A percentile compares a stretch with the other conserved stretches of the same genome.
These are phyloP conservation scores for Cladophialophora chaetospira DNA, from an alignment of 2,329 filamentous ascomycete species.

Conservation along the genomic window DNA sequence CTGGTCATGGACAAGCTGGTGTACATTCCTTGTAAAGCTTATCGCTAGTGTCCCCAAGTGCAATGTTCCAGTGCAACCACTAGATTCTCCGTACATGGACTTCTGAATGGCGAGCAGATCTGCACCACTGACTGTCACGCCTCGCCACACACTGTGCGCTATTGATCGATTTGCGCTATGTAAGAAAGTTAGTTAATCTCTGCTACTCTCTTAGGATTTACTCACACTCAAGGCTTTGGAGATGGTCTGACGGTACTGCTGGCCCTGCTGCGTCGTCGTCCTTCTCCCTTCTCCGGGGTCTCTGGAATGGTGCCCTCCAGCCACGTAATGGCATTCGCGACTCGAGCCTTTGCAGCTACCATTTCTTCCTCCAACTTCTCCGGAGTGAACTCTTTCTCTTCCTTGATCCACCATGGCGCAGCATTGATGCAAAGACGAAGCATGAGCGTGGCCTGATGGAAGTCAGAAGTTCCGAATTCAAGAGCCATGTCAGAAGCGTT, in stretches of 20 bases:
- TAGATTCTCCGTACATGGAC: constrained; percentile 5
- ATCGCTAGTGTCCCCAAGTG: background rate
- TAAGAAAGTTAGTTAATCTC: background rate
- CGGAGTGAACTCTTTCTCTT: constrained; percentile 7
- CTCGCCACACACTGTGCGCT: too few species aligned
- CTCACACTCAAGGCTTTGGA: too few species aligned
- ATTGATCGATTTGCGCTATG: background rate
- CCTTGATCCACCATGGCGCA: constrained; percentile 30
- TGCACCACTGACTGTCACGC: background rate
- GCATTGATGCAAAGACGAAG: constrained; percentile 23
- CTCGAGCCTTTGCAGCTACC: constrained; percentile 13
- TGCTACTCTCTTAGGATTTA: too few species aligned
- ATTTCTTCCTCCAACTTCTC: constrained; percentile 15
- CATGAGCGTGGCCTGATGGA: constrained; percentile 23
- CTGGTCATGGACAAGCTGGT: background rate
- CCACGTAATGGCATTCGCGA: constrained; percentile 11
- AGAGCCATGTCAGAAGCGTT: constrained; percentile 11
- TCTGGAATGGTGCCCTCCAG: constrained; percentile 17
- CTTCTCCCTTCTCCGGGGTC: background rate
- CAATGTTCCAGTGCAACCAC: background rate
- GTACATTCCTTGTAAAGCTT: background rate
- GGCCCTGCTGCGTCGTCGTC: constrained; percentile 3
- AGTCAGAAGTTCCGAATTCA: constrained; percentile 22
- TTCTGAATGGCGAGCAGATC: constrained; percentile 3
- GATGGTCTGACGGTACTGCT: background rate